A percentile compares a stretch with the other conserved stretches of the same genome.
These are phyloP conservation scores for Leccinum olivaceopallidum DNA, from an alignment of 768 basidiomycete species.

Conservation along the genomic window DNA sequence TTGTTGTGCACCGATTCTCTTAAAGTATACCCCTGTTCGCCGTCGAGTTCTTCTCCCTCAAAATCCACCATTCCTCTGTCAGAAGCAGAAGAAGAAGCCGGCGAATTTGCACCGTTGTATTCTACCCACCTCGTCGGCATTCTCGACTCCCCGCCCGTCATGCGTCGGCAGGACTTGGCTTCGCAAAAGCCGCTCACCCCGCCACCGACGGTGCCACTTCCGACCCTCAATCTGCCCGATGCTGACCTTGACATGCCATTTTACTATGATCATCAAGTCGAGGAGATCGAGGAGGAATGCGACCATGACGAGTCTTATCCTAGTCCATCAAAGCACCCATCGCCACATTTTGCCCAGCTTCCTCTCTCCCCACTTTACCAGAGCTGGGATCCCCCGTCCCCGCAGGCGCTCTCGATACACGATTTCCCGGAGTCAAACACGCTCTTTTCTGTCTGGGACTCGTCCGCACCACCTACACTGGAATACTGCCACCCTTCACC, in stretches of 20 bases:
- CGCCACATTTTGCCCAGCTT: slow-evolving; percentile 16
- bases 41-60: slow-evolving; percentile 26
- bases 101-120: slow-evolving; percentile 20
- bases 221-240: slow-evolving; percentile 39
- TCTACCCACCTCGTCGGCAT: slow-evolving; percentile 32
- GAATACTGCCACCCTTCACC: slow-evolving; percentile 16
- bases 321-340: slow-evolving; percentile 12
- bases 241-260: slow-evolving; percentile 25
- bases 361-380: slow-evolving; percentile 40
- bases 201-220: slow-evolving; percentile 42
- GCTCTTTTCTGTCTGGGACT: slow-evolving; percentile 20
- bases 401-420: slow-evolving; percentile 15
- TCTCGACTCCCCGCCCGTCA: slow-evolving; percentile 37
- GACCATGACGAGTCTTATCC: slow-evolving; percentile 25
- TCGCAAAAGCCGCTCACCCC: slow-evolving; percentile 41
- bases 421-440: slow-evolving; percentile 20
- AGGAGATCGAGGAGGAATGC: slow-evolving; percentile 18
- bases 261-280: slow-evolving; percentile 17
- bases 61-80: slow-evolving; percentile 25
- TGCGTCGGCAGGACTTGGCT: slow-evolving; percentile 32
- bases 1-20: slow-evolving; percentile 22
- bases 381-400: slow-evolving; percentile 27
- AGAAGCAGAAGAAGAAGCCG: slow-evolving; percentile 27
- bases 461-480: slow-evolving; percentile 14
- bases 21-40: slow-evolving; percentile 31